phyloP scores from a whole-genome alignment of 352 stramenopile genomes.

The Pythium phragmitis region DNA sequence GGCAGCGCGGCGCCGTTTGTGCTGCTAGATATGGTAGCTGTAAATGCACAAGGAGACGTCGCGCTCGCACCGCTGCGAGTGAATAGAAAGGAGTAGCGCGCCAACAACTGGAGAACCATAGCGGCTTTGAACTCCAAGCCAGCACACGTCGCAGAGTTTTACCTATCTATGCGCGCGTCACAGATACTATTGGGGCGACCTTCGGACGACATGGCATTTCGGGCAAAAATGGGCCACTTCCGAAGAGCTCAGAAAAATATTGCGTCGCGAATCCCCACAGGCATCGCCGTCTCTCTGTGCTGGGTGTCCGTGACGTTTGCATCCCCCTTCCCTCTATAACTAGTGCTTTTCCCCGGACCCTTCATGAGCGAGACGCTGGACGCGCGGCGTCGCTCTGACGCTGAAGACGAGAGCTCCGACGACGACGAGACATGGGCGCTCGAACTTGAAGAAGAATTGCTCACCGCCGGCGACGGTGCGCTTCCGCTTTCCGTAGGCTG shows the following conservation, averaged over 20 bases:
- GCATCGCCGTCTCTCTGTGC: not conserved
- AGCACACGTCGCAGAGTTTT: not conserved
- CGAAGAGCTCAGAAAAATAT: not conserved
- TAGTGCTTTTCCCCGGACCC: not conserved
- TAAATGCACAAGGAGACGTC: conserved; percentile 35
- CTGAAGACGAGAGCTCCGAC: conserved; percentile 21
- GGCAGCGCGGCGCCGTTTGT: conserved; percentile 22
- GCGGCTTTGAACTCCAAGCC: not conserved
- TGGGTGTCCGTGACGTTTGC: conserved; percentile 1
- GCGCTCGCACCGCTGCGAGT: conserved; percentile 34
- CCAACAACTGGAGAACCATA: not conserved
- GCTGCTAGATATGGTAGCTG: conserved; percentile 31
- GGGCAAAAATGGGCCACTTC: not conserved
- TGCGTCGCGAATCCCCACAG: not conserved
- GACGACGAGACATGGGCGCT: conserved; percentile 63
- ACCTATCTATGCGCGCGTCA: not conserved
- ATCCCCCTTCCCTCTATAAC: not conserved
- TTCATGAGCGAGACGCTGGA: conserved; percentile 8
- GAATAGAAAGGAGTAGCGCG: not conserved
- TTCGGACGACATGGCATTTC: conserved; percentile 8
- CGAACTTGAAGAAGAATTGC: conserved; percentile 70
- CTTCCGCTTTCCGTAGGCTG: conserved; percentile 18
- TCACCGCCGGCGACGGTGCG: conserved; percentile 32
- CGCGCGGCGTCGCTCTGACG: conserved; percentile 13
- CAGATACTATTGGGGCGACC: conserved; percentile 7